Percentiles rank a stretch among this genome's conserved stretches.
Conservation (phyloP, 345 rosid species). For the Leavenworthia alabamica region DNA sequence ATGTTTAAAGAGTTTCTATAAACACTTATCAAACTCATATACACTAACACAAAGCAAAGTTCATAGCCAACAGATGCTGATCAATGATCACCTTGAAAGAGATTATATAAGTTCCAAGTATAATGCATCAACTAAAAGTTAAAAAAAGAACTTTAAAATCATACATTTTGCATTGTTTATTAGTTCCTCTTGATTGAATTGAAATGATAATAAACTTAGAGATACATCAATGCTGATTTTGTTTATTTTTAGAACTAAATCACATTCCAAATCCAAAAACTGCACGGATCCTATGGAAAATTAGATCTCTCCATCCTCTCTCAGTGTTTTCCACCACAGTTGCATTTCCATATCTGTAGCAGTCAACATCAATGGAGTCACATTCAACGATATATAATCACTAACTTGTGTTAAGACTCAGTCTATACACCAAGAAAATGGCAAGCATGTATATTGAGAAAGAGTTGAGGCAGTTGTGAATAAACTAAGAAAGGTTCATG, state of each 20-base stretch:
- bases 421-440: background rate
- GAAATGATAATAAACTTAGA: conserved; percentile 7
- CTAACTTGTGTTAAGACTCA: background rate
- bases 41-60: background rate
- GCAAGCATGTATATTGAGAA: background rate
- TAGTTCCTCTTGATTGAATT: conserved; percentile 1
- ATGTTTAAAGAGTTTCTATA: too few relatives aligned
- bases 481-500: background rate
- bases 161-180: conserved; percentile 18
- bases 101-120: background rate
- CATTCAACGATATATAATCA: background rate
- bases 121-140: conserved; percentile 15
- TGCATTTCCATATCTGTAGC: conserved; percentile 84
- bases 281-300: conserved; percentile 79
- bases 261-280: conserved; percentile 83
- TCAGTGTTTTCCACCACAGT: conserved; percentile 92
- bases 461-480: background rate
- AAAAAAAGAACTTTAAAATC: too few relatives aligned
- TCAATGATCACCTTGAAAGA: background rate
- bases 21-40: too few relatives aligned
- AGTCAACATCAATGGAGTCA: background rate
- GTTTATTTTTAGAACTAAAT: conserved; percentile 19
- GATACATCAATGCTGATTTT: conserved; percentile 16
- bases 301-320: conserved; percentile 95
- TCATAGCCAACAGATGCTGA: background rate